A percentile compares a stretch with the other conserved stretches of the same genome.
phyloP scores from a whole-genome alignment of 306 rosid genomes.

The Medicago truncatula region DNA sequence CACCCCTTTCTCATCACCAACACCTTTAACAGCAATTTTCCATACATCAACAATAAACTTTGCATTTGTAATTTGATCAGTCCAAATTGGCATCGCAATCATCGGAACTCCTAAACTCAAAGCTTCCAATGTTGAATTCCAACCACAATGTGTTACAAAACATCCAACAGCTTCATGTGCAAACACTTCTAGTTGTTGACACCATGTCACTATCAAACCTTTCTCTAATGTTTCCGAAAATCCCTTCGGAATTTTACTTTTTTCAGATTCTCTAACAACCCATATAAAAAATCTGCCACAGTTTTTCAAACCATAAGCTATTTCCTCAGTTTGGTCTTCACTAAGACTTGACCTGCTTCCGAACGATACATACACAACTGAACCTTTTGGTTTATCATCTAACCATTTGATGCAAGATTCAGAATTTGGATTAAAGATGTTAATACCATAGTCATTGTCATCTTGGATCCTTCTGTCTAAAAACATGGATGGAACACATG shows the following conservation, averaged over 20 bases:
- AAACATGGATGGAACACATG: slow-evolving; percentile 18
- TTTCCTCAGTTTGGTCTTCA: slow-evolving; percentile 6
- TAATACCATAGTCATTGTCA: slow-evolving; percentile 8
- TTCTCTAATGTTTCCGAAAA: not conserved
- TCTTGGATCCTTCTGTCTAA: slow-evolving; percentile 18
- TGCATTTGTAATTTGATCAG: slow-evolving; percentile 4
- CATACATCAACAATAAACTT: slow-evolving; percentile 5
- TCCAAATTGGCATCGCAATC: slow-evolving; percentile 8
- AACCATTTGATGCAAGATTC: slow-evolving; percentile 28
- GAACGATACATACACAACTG: slow-evolving; percentile 23
- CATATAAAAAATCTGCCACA: slow-evolving; percentile 9
- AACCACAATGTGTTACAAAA: slow-evolving; percentile 17
- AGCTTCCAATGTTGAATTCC: slow-evolving; percentile 16
- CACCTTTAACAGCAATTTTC: not conserved
- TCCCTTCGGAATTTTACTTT: not conserved
- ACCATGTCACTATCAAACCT: not conserved
- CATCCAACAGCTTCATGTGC: not conserved
- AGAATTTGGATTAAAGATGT: not conserved
- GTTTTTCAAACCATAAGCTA: not conserved
- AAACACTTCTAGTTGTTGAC: not conserved
- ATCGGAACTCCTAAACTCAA: not conserved
- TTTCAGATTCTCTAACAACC: slow-evolving; percentile 6
- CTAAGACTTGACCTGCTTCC: not conserved
- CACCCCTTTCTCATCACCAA: not conserved
- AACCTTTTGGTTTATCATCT: not conserved